phyloP scores from a whole-genome alignment of 345 rosid genomes.

The Microcos paniculata region DNA sequence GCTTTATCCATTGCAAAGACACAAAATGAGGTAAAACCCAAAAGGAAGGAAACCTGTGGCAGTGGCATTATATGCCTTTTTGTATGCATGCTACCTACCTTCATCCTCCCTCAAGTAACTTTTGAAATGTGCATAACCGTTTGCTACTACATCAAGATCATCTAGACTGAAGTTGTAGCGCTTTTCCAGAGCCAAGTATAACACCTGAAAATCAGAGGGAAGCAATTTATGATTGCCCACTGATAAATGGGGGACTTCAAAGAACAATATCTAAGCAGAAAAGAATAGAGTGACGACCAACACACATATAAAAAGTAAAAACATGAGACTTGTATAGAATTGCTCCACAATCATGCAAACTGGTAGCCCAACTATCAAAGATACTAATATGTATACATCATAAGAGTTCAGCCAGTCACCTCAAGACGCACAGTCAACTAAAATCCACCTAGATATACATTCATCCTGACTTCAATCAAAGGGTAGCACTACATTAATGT shows the following conservation, averaged over 20 bases:
- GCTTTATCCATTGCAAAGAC: slow-evolving; percentile 24
- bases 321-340: neutral
- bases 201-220: slow-evolving; percentile 38
- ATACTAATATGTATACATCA: neutral
- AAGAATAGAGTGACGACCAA: neutral
- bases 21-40: slow-evolving; percentile 1
- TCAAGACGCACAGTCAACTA: neutral
- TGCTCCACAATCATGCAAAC: neutral
- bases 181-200: slow-evolving; percentile 86
- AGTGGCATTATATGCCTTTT: neutral
- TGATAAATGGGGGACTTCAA: neutral
- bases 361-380: neutral
- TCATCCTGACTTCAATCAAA: neutral
- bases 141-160: slow-evolving; percentile 69
- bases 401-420: neutral
- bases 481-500: neutral
- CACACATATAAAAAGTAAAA: neutral
- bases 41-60: slow-evolving; percentile 3
- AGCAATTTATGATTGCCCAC: neutral
- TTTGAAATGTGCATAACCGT: slow-evolving; percentile 74
- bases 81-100: slow-evolving; percentile 30
- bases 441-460: slow-evolving; percentile 9
- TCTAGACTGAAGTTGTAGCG: slow-evolving; percentile 86
- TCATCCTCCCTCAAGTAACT: slow-evolving; percentile 48
- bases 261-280: neutral